Evolutionary conservation across 2,329 filamentous ascomycete genomes (phyloP).

Genomic region (Teratosphaeriaceae sp.): DNA sequence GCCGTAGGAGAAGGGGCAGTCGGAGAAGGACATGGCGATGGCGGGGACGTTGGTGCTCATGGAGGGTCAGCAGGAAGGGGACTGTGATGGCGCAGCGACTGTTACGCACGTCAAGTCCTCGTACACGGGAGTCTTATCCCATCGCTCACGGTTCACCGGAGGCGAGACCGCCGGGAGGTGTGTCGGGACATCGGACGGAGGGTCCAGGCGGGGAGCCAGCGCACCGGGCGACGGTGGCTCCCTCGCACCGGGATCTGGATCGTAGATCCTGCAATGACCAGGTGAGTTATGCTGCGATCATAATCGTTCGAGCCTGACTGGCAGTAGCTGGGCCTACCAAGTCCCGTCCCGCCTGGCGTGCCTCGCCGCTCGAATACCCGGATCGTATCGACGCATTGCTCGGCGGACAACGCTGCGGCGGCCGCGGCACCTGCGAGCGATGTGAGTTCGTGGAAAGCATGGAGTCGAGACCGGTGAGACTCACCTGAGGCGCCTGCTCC

Average conservation of each 20-base stretch:
- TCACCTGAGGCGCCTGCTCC: slow-evolving; percentile 2
- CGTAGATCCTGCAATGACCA: slow-evolving; percentile 36
- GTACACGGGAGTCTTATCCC: slow-evolving; percentile 45
- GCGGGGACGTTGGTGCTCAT: slow-evolving; percentile 47
- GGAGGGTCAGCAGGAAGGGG: neutral
- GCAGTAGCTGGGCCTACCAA: slow-evolving; percentile 13
- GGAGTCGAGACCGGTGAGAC: too few species aligned
- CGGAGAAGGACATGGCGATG: slow-evolving; percentile 51
- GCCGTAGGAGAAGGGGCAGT: slow-evolving; percentile 46
- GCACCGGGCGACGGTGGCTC: slow-evolving; percentile 36
- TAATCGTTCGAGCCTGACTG: too few species aligned
- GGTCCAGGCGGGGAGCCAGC: slow-evolving; percentile 41
- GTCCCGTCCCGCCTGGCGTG: slow-evolving; percentile 29
- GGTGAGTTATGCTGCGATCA: neutral
- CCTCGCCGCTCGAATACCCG: slow-evolving; percentile 30
- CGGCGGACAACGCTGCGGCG: slow-evolving; percentile 27
- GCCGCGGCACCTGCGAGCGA: slow-evolving; percentile 1
- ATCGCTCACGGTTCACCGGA: slow-evolving; percentile 41
- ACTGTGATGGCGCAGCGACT: neutral
- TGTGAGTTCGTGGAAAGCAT: neutral
- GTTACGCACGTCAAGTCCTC: slow-evolving; percentile 34
- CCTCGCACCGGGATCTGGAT: slow-evolving; percentile 33
- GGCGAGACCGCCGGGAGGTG: slow-evolving; percentile 33
- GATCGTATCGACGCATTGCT: slow-evolving; percentile 26
- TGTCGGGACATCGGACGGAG: slow-evolving; percentile 37